These are phyloP conservation scores for Cladophialophora chaetospira DNA, from an alignment of 2,329 filamentous ascomycete species.

Conservation along the genomic window DNA sequence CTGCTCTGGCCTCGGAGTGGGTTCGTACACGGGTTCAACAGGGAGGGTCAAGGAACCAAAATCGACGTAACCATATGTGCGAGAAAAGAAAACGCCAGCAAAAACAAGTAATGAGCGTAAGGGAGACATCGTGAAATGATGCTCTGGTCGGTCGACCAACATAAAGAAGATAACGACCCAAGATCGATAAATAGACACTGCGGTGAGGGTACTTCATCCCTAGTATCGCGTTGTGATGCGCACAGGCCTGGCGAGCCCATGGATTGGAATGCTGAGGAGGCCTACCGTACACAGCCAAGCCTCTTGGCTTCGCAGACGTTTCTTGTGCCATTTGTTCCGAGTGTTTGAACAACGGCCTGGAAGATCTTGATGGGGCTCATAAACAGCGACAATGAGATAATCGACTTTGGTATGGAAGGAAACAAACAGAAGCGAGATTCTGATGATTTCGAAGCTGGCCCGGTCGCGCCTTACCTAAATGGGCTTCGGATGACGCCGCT, in stretches of 20 bases:
- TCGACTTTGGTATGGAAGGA: no score
- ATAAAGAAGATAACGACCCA: neutral
- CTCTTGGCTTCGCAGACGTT: neutral
- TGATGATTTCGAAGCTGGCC: no score
- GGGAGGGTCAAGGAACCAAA: conserved; percentile 27
- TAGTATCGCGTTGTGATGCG: conserved; percentile 22
- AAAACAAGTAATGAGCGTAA: conserved; percentile 13
- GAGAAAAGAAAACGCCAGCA: conserved; percentile 12
- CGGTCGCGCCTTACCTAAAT: no score
- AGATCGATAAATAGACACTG: neutral
- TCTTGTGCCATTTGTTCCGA: no score
- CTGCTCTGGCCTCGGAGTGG: conserved; percentile 29
- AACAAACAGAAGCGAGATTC: neutral
- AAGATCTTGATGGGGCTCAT: no score
- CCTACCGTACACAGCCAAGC: neutral
- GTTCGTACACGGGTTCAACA: conserved; percentile 13
- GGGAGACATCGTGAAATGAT: conserved; percentile 8
- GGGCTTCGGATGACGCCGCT: no score
- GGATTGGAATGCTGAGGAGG: conserved; percentile 19
- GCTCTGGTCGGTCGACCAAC: neutral
- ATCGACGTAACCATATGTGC: conserved; percentile 24
- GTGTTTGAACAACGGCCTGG: no score
- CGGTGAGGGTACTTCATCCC: neutral
- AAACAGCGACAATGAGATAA: no score
- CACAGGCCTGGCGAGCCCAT: conserved; percentile 15